A percentile compares a stretch with the other conserved stretches of the same genome.
Evolutionary conservation across 441 rosid species (phyloP).

Genomic region (Pelargonium exstipulatum): DNA sequence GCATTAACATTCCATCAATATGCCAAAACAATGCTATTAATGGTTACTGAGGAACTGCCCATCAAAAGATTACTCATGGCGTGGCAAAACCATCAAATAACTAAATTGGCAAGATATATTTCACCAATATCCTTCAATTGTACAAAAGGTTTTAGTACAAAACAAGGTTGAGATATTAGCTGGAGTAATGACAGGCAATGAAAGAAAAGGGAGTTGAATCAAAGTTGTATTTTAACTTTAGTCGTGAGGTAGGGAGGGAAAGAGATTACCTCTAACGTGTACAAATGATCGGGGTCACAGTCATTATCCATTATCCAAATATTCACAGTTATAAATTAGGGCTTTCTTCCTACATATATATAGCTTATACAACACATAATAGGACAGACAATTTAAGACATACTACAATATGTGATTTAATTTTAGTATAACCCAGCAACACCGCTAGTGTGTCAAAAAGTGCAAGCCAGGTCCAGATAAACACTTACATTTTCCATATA

Average conservation of each 20-base stretch:
- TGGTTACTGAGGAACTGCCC: not conserved
- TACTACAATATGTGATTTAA: not conserved
- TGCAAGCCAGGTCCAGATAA: not conserved
- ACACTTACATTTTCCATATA: constrained; percentile 70
- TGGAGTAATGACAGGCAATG: not conserved
- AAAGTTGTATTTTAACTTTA: not conserved
- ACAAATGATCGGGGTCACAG: not conserved
- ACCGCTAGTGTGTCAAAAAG: not conserved
- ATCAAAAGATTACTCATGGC: not conserved
- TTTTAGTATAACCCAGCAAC: constrained; percentile 7
- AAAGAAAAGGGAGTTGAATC: not conserved
- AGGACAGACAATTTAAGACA: not conserved
- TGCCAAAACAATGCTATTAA: not conserved
- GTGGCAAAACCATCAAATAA: not conserved
- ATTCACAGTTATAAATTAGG: not conserved
- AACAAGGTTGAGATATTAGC: not conserved
- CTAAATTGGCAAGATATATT: not conserved
- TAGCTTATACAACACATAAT: not conserved
- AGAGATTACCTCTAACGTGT: too few relatives aligned
- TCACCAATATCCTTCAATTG: not conserved
- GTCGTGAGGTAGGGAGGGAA: too few relatives aligned
- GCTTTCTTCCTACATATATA: not conserved
- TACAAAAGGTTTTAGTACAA: not conserved
- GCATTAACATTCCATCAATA: too few relatives aligned
- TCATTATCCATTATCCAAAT: not conserved